phyloP scores from a whole-genome alignment of 2,329 filamentous ascomycete species.

The Trichoderma asperellum region DNA sequence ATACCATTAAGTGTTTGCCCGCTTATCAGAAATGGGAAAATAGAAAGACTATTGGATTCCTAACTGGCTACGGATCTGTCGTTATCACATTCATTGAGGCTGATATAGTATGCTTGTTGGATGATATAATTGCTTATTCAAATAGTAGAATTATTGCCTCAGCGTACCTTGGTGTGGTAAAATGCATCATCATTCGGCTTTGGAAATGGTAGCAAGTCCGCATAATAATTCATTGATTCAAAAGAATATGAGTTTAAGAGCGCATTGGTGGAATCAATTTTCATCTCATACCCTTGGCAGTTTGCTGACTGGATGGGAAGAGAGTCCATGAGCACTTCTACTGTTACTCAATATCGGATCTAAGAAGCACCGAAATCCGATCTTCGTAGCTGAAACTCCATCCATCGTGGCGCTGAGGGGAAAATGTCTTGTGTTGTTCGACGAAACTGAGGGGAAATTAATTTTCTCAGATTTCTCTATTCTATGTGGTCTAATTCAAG shows the following conservation, averaged over 20 bases:
- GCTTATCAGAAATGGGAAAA: not conserved
- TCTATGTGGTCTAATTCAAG: not conserved
- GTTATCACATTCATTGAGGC: not conserved
- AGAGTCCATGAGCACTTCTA: not conserved
- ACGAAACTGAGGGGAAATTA: not conserved
- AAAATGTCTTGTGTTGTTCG: not conserved
- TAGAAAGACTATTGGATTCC: not conserved
- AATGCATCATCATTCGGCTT: not conserved
- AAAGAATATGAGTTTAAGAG: not conserved
- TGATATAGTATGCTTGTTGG: not conserved
- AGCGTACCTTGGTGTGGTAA: not conserved
- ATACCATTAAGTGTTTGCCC: not conserved
- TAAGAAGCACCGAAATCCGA: slow-evolving; percentile 14
- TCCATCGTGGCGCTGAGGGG: not conserved
- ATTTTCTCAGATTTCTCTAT: not conserved
- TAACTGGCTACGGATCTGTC: not conserved
- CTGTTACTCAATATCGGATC: not conserved
- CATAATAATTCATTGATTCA: not conserved
- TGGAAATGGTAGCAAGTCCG: not conserved
- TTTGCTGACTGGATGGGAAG: not conserved
- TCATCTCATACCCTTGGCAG: not conserved
- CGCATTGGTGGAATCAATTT: not conserved
- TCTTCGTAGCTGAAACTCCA: not conserved
- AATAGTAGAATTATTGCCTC: not conserved
- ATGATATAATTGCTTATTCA: not conserved